Evolutionary conservation across 495 filamentous ascomycete genomes (phyloP), one percentile per base, ranked within the genome.

Genomic region (Chaetomium fimeti): DNA sequence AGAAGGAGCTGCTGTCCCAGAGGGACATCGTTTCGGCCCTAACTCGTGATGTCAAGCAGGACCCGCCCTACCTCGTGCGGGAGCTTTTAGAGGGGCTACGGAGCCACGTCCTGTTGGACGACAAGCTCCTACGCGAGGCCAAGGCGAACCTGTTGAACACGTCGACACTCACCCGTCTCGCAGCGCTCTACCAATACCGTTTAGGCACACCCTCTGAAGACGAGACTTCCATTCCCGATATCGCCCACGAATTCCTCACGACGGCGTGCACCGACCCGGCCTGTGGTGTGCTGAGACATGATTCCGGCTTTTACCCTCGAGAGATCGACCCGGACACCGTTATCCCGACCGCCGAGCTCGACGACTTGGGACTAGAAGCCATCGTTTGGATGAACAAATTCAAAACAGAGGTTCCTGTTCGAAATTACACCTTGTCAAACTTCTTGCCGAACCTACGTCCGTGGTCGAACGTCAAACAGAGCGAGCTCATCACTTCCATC

Each of bases 361-460:
- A 91, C 62, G 88, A 90, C 63, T 74, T 90, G 48, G 89, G 87
- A 0, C 77, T 93, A 8, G 88, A 92, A 66, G 85, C 84, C 45
- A 75, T 87, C 28, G 81, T 83, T 2, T 89, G 87, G 79, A 84
- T 87, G 70, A 83, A 87, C 70, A 88, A 83, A 57, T 90, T 85
- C 69, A 80, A 79, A 36, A 81, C 82, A 22, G 80, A 83, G 4
- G 79, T 91, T n/a, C 86, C 88, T 13, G 84, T 96, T 2, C 83
- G 87, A 28, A 97, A 96, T 64, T 84, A 79, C 18, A 86, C 83
- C 1, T 74, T 98, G 22, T 87, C 89, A 3, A 83, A 87, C 28
- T 91, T 98, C 64, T 81, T 90, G 9, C 87, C 88, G 66, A 84
- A 78, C n/a, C 82, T 99, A 43, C 88, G 91, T 25, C 93, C 95